A percentile compares a stretch with the other conserved stretches of the same genome.
phyloP scores from a whole-genome alignment of 352 stramenopile genomes.

The Pythium chondricola region DNA sequence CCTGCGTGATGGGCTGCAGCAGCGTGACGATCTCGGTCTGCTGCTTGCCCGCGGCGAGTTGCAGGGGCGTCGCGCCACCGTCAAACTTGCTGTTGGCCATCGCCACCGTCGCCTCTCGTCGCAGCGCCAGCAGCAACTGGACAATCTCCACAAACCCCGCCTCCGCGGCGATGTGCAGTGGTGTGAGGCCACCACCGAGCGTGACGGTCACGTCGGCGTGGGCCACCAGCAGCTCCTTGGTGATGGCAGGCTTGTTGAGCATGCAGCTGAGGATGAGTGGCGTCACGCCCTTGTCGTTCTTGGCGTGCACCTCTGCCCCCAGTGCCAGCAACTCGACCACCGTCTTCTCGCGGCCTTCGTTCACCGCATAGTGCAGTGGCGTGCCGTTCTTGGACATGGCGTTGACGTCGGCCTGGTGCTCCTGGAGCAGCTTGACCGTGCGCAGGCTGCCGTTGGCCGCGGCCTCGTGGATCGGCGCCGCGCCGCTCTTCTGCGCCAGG shows the following conservation, averaged over 20 bases:
- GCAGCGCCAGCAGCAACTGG: constrained; percentile 42
- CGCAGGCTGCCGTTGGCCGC: constrained; percentile 40
- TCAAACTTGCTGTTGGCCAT: constrained; percentile 57
- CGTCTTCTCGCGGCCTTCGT: constrained; percentile 73
- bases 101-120: constrained; percentile 34
- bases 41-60: constrained; percentile 69
- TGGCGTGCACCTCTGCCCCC: constrained; percentile 58
- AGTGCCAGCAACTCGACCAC: constrained; percentile 51
- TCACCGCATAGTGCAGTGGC: constrained; percentile 74
- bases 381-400: constrained; percentile 65
- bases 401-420: constrained; percentile 52
- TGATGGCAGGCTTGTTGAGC: constrained; percentile 69
- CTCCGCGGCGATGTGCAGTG: constrained; percentile 71
- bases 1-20: constrained; percentile 52
- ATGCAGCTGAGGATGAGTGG: constrained; percentile 67
- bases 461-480: constrained; percentile 60
- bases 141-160: constrained; percentile 61
- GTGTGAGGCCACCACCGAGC: constrained; percentile 60
- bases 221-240: constrained; percentile 45
- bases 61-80: constrained; percentile 53
- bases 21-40: constrained; percentile 58
- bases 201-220: constrained; percentile 40
- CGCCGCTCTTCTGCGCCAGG: constrained; percentile 49
- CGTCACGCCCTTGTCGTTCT: constrained; percentile 64
- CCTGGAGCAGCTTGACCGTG: constrained; percentile 19